Percentiles rank a stretch among this genome's conserved stretches.
Conservation (phyloP, 2,329 filamentous ascomycete species). For the Neonectria neomacrospora region DNA sequence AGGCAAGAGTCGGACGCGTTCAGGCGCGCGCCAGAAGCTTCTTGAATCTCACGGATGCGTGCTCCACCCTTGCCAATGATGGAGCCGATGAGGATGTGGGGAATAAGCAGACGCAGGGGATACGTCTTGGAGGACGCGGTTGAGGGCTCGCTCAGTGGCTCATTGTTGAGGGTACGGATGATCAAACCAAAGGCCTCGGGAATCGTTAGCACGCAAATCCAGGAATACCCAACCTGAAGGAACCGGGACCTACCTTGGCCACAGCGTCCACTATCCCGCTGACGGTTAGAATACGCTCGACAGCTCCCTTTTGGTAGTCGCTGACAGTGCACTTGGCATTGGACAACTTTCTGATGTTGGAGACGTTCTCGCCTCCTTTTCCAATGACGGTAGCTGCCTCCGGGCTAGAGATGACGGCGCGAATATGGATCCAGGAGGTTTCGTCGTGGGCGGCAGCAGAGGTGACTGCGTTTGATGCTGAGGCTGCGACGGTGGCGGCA, state of each 20-base stretch:
- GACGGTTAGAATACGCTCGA: slow-evolving; percentile 97
- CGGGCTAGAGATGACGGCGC: slow-evolving; percentile 95
- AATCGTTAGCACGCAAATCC: slow-evolving; percentile 42
- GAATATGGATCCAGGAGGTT: slow-evolving; percentile 95
- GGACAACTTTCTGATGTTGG: slow-evolving; percentile 93
- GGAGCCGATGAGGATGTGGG: slow-evolving; percentile 96
- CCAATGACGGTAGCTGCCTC: slow-evolving; percentile 98
- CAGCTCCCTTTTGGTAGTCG: slow-evolving; percentile 96
- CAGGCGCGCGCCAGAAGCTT: slow-evolving; percentile 93
- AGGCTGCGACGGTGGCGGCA: slow-evolving; percentile 50
- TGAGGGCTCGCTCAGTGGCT: slow-evolving; percentile 87
- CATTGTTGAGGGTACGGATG: slow-evolving; percentile 97
- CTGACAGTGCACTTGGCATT: slow-evolving; percentile 99
- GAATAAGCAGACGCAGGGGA: slow-evolving; percentile 92
- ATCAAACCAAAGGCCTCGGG: slow-evolving; percentile 92
- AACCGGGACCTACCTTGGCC: slow-evolving; percentile 79
- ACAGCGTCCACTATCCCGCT: slow-evolving; percentile 96
- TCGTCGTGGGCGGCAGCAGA: slow-evolving; percentile 79
- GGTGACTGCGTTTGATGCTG: slow-evolving; percentile 52
- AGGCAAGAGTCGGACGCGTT: slow-evolving; percentile 97
- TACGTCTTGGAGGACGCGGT: slow-evolving; percentile 97
- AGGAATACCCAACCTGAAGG: slow-evolving; percentile 2
- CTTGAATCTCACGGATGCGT: slow-evolving; percentile 97
- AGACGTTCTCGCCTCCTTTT: slow-evolving; percentile 98
- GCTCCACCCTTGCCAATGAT: slow-evolving; percentile 98